phyloP scores from a whole-genome alignment of 1,139 yeast species.

The Keqinozyma sinolaborantium region DNA sequence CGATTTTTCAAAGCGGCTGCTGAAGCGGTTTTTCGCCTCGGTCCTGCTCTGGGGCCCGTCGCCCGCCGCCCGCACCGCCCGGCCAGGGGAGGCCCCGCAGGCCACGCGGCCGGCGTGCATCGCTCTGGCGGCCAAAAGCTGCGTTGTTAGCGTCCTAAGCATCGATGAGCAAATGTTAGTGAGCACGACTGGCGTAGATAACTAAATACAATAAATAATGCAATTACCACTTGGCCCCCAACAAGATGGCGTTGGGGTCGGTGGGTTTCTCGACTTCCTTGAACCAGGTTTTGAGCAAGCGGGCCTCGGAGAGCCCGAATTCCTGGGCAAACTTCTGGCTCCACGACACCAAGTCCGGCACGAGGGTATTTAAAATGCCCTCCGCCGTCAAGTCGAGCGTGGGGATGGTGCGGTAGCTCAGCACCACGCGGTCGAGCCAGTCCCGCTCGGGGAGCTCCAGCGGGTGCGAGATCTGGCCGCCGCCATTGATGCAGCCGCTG shows the following conservation, averaged over 20 bases:
- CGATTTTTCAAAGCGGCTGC: background rate
- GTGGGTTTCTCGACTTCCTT: slow-evolving; percentile 49
- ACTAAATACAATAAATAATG: too few relatives aligned
- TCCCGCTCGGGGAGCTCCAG: slow-evolving; percentile 28
- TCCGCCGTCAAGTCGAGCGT: slow-evolving; percentile 6
- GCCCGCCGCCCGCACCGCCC: too few relatives aligned
- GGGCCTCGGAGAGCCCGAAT: slow-evolving; percentile 24
- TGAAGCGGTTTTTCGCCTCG: too few relatives aligned
- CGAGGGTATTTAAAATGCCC: slow-evolving; percentile 4
- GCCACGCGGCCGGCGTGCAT: too few relatives aligned
- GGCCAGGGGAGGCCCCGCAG: too few relatives aligned
- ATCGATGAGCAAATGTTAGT: too few relatives aligned
- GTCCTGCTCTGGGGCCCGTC: too few relatives aligned
- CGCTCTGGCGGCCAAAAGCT: too few relatives aligned
- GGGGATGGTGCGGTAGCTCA: slow-evolving; percentile 26
- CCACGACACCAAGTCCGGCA: slow-evolving; percentile 23
- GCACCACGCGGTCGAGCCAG: slow-evolving; percentile 36
- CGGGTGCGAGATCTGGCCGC: slow-evolving; percentile 77
- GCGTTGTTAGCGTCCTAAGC: too few relatives aligned
- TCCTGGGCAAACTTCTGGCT: slow-evolving; percentile 27
- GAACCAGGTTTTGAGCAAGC: slow-evolving; percentile 47
- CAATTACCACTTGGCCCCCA: slow-evolving; percentile 47
- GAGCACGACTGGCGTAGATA: too few relatives aligned
- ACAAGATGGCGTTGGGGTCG: slow-evolving; percentile 41
- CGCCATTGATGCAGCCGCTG: slow-evolving; percentile 95